Base-by-base conservation (phyloP, 2,329 filamentous ascomycete species). In the Pseudocercospora vitis region DNA sequence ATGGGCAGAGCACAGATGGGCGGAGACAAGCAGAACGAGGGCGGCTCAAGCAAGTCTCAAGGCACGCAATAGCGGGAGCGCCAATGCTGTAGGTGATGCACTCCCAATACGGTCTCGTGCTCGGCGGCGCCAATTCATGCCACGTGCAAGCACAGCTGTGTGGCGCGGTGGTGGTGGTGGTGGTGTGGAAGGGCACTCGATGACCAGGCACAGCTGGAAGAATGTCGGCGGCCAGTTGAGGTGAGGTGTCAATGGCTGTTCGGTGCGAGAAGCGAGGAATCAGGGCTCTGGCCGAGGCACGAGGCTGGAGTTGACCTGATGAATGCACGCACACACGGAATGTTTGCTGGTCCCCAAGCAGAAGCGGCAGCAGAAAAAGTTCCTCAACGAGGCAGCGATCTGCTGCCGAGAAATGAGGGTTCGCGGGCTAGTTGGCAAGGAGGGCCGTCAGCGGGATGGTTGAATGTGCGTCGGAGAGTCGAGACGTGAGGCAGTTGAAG, bases 41-140 rank as follows among this genome's bases (percentile, higher is more conserved):
- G n/a, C n/a, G 26, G 8, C 35, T 23, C 35, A 21, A 40, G 2
- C 2, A 16, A 35, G 32, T n/a, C 35, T 40, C 35, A 40, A 40
- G 53, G 51, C 53, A 55, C 51, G 33, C 52, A 55, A n/a, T n/a
- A n/a, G n/a, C n/a, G n/a, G 33, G 19, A 37, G 45, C n/a, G 16
- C 6, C n/a, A 33, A 48, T 14, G 46, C 46, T 29, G 26, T 7
- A 48, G 26, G 28, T 26, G 46, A 37, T 35, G 8, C 8, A 21
- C 14, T 37, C 29, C 18, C n/a, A 37, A 7, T 12, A 48, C 46
- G 23, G 46, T 48, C 23, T 7, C 23, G 46, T 33, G 21, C 29
- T 35, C 11, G 29, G 4, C 31, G 46, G 21, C 18, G 7, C 8
- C 46, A 24, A 37, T 29, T 21, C 46, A 37, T 48, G 46, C 31